A percentile compares a stretch with the other conserved stretches of the same genome.
These are phyloP conservation scores for Verticillium nubilum DNA, from an alignment of 2,329 filamentous ascomycete species.

Conservation along the genomic window DNA sequence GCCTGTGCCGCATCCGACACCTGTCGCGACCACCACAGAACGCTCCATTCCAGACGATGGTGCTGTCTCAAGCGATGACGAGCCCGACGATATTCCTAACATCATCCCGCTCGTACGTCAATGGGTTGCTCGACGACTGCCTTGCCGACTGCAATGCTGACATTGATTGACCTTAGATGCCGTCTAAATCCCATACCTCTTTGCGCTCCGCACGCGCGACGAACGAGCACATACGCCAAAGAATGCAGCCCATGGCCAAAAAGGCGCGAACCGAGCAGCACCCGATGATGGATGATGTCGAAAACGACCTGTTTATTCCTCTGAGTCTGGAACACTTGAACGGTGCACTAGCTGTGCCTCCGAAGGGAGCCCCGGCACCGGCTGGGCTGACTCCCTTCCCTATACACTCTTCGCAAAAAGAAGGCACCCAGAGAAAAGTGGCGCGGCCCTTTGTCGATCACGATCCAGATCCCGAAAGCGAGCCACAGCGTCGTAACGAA, in stretches of 20 bases:
- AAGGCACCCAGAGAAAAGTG: neutral
- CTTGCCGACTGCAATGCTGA: neutral
- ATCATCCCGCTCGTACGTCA: neutral
- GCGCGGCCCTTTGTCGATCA: neutral
- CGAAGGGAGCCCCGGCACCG: neutral
- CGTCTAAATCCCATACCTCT: neutral
- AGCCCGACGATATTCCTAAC: neutral
- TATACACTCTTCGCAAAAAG: neutral
- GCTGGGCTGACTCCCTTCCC: neutral
- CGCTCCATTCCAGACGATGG: neutral
- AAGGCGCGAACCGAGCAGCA: neutral
- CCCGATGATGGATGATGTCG: neutral
- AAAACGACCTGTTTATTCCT: neutral
- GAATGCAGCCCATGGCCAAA: neutral
- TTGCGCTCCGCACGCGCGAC: neutral
- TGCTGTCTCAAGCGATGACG: neutral
- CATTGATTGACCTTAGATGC: neutral
- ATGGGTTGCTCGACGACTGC: neutral
- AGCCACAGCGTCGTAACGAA: neutral
- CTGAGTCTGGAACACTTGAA: neutral
- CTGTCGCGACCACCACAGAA: neutral
- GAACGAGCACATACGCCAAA: neutral
- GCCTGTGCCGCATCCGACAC: neutral
- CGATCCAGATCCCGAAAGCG: neutral
- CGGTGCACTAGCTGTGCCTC: neutral